phyloP scores from a whole-genome alignment of 352 stramenopile genomes.

The Globisporangium viniferum region DNA sequence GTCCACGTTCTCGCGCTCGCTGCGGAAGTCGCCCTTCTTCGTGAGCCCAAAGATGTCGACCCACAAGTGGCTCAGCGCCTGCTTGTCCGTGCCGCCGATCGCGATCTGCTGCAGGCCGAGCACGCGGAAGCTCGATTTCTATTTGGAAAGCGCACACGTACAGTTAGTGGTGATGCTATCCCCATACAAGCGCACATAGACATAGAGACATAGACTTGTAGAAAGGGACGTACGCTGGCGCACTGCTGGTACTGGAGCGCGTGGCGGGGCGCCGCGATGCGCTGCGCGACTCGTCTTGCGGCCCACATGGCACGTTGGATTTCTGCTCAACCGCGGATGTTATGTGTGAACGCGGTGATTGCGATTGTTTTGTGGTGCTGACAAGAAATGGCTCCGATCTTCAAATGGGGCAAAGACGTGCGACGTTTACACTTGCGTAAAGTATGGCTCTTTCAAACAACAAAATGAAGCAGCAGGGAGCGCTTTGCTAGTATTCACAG shows the following conservation, averaged over 20 bases:
- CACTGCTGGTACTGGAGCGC: constrained; percentile 20
- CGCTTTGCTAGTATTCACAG: neutral
- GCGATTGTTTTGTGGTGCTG: neutral
- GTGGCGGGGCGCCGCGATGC: neutral
- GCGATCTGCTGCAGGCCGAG: constrained; percentile 98
- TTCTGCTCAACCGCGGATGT: neutral
- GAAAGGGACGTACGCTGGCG: constrained; percentile 12
- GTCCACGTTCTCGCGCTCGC: constrained; percentile 96
- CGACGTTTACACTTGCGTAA: neutral
- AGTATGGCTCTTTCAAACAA: neutral
- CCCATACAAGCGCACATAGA: no score
- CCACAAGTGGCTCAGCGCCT: constrained; percentile 81
- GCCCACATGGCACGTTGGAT: neutral
- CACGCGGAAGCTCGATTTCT: constrained; percentile 89
- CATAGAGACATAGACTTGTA: neutral
- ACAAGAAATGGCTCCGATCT: neutral
- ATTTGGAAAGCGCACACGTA: neutral
- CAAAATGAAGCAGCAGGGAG: neutral
- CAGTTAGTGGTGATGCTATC: neutral
- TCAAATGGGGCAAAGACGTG: neutral
- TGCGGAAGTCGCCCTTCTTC: constrained; percentile 67
- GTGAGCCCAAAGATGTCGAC: constrained; percentile 75
- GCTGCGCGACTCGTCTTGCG: constrained; percentile 11
- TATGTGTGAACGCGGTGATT: neutral
- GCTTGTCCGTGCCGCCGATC: constrained; percentile 91